Conservation (phyloP, 129 eudicot species). For the Erigeron canadensis region DNA sequence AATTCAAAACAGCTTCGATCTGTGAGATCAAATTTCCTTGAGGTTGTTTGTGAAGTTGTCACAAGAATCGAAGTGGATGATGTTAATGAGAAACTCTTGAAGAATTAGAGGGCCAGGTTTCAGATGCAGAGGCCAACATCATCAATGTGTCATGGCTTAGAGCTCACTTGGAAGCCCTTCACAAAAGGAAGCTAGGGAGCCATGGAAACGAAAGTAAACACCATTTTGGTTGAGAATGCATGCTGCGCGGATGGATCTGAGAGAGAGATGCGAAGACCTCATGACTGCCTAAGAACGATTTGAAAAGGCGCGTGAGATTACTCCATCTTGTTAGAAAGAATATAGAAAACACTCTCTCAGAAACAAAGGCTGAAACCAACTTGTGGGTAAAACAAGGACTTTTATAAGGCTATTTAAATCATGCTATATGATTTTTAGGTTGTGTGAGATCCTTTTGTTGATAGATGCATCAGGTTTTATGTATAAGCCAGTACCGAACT, state of each 20-base stretch:
- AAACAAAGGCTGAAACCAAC: conserved; percentile 27
- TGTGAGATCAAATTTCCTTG: conserved; percentile 28
- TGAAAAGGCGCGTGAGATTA: conserved; percentile 29
- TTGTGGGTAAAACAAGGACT: conserved; percentile 17
- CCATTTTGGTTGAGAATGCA: conserved; percentile 18
- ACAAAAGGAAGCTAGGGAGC: conserved; percentile 16
- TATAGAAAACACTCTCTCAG: conserved; percentile 21
- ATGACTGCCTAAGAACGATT: conserved; percentile 28
- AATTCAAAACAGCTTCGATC: conserved; percentile 24
- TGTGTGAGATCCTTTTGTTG: background rate
- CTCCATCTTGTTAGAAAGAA: conserved; percentile 28
- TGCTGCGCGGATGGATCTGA: conserved; percentile 35
- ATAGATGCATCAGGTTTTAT: background rate
- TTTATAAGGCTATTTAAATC: background rate
- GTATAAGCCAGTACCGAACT: background rate
- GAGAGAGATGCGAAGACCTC: conserved; percentile 27
- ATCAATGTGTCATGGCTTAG: conserved; percentile 34
- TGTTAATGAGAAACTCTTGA: conserved; percentile 15
- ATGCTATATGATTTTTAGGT: background rate
- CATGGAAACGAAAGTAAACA: conserved; percentile 20
- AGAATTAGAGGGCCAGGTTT: conserved; percentile 16
- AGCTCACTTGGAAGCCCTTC: conserved; percentile 1
- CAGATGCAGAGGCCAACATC: conserved; percentile 24
- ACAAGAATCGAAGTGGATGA: conserved; percentile 19
- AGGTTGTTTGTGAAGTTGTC: conserved; percentile 28